Percentiles rank a stretch among this genome's conserved stretches.
phyloP scores from a whole-genome alignment of 768 basidiomycete species.

The Suillus sp. region DNA sequence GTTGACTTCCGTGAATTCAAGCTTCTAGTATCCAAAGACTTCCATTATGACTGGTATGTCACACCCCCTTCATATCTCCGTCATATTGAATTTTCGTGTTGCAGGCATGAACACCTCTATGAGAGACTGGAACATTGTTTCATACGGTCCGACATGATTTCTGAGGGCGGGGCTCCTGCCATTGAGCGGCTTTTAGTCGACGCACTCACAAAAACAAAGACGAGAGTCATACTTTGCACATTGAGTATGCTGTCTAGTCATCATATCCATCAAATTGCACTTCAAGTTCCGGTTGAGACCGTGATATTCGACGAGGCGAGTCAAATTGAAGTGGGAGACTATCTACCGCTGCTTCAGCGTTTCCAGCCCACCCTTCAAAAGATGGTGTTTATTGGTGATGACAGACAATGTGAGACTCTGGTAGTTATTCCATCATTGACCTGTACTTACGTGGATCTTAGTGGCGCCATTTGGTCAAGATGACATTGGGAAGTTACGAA shows the following conservation, averaged over 20 bases:
- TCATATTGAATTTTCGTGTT: constrained; percentile 5
- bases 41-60: constrained; percentile 47
- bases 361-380: constrained; percentile 32
- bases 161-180: constrained; percentile 21
- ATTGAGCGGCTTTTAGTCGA: constrained; percentile 29
- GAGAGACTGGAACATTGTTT: constrained; percentile 33
- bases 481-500: constrained; percentile 60
- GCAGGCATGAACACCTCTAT: constrained; percentile 57
- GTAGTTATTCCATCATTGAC: neutral
- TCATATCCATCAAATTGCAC: constrained; percentile 17
- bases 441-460: constrained; percentile 28
- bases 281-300: constrained; percentile 35
- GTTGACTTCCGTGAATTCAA: constrained; percentile 37
- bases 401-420: constrained; percentile 39
- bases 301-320: constrained; percentile 51
- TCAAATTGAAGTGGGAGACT: constrained; percentile 45
- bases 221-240: constrained; percentile 48
- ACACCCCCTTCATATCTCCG: neutral
- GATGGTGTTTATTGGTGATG: constrained; percentile 43
- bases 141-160: constrained; percentile 41
- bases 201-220: neutral
- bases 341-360: constrained; percentile 36
- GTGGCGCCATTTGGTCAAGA: constrained; percentile 83
- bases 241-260: constrained; percentile 46
- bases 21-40: constrained; percentile 46